Conservation (phyloP, 305 asterid genomes). For the Vinca major region DNA sequence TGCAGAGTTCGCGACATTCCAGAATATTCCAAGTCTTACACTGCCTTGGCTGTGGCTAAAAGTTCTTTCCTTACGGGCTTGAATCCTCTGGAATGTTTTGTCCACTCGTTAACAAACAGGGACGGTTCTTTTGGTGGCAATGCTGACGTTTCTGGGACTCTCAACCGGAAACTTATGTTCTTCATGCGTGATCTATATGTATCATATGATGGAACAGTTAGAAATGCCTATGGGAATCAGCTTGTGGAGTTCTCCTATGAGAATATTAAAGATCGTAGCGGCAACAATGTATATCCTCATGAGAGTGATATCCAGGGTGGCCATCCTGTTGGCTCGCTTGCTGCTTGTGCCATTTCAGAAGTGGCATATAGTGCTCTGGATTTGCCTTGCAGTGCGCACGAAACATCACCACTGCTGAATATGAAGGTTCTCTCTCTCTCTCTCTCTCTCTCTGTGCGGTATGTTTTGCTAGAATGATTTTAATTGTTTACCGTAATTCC, state of each 20-base stretch:
- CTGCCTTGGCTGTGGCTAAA: constrained; percentile 50
- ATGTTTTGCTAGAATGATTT: not conserved
- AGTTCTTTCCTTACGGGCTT: constrained; percentile 66
- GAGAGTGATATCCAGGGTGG: constrained; percentile 34
- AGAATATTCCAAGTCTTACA: constrained; percentile 28
- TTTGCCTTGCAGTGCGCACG: constrained; percentile 85
- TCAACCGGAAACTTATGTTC: constrained; percentile 60
- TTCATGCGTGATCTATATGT: constrained; percentile 74
- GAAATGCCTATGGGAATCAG: constrained; percentile 70
- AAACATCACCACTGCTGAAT: constrained; percentile 74
- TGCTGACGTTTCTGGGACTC: constrained; percentile 86
- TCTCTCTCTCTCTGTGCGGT: not conserved
- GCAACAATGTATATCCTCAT: constrained; percentile 11
- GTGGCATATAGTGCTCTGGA: constrained; percentile 95
- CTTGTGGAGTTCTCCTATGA: constrained; percentile 63
- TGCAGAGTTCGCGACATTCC: constrained; percentile 19
- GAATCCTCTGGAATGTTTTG: constrained; percentile 76
- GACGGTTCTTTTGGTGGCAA: constrained; percentile 88
- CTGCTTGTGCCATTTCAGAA: constrained; percentile 94
- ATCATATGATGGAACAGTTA: constrained; percentile 85
- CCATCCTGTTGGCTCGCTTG: constrained; percentile 86
- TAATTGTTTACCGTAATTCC: not conserved
- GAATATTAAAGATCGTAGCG: constrained; percentile 18
- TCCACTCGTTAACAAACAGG: constrained; percentile 70
- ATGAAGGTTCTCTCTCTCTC: constrained; percentile 54